A percentile compares a stretch with the other conserved stretches of the same genome.
Conservation (phyloP, 176 grass and related monocot genomes). For the Oryza nivara region DNA sequence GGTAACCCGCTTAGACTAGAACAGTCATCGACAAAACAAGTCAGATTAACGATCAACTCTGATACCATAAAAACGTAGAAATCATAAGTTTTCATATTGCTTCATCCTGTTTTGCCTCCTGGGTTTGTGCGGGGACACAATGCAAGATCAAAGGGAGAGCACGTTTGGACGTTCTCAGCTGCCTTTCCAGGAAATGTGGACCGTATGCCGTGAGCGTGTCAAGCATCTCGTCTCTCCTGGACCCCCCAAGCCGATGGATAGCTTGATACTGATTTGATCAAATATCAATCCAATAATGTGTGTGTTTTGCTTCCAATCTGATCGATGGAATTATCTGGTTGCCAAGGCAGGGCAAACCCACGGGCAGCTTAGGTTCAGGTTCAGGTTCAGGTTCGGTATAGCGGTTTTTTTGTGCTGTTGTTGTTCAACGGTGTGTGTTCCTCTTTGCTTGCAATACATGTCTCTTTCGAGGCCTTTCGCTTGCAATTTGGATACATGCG, state of each 20-base stretch:
- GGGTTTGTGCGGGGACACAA: conserved; percentile 22
- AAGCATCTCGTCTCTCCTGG: background rate
- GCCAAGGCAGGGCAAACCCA: conserved; percentile 30
- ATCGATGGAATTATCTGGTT: background rate
- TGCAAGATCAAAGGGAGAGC: background rate
- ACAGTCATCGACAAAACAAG: too few relatives aligned
- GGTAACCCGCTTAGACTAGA: too few relatives aligned
- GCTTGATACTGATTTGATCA: background rate
- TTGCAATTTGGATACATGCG: background rate
- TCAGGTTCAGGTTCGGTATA: background rate
- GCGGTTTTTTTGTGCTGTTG: background rate
- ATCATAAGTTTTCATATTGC: too few relatives aligned
- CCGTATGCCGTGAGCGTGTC: conserved; percentile 40
- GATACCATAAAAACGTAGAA: background rate
- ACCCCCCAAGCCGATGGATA: background rate
- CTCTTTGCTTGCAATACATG: too few relatives aligned
- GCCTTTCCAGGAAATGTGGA: conserved; percentile 36
- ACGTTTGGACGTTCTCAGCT: background rate
- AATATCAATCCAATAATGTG: background rate
- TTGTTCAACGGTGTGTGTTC: background rate
- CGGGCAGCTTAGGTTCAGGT: background rate
- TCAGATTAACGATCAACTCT: background rate
- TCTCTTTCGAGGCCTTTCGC: background rate
- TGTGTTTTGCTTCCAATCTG: background rate
- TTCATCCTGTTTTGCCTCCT: background rate